These are phyloP conservation scores for Leccinellum rugosiceps DNA, from an alignment of 768 basidiomycete species.

Conservation along the genomic window DNA sequence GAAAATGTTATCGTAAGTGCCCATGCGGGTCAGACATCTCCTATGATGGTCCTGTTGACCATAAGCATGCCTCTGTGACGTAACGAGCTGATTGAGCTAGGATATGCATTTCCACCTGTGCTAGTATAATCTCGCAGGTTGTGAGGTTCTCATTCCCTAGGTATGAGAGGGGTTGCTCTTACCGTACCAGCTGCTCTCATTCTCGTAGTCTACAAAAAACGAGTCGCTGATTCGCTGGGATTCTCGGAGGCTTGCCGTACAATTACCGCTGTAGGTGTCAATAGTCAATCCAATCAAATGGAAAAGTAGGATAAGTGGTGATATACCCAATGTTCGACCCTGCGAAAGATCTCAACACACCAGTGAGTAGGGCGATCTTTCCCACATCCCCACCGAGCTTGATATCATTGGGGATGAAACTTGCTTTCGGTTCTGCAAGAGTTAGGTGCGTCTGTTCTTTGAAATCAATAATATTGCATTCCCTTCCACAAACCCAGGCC, in stretches of 20 bases:
- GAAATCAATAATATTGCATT: conserved; percentile 84
- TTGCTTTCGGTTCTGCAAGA: conserved; percentile 59
- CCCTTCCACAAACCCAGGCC: conserved; percentile 85
- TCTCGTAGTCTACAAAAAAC: conserved; percentile 62
- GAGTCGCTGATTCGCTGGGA: background rate
- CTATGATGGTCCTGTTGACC: conserved; percentile 3
- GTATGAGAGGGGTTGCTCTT: conserved; percentile 24
- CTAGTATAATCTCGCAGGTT: conserved; percentile 66
- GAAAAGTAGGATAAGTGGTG: background rate
- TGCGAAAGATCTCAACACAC: conserved; percentile 40
- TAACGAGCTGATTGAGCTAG: conserved; percentile 80
- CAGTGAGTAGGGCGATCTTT: conserved; percentile 83
- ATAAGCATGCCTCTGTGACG: conserved; percentile 12
- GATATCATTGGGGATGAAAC: conserved; percentile 93
- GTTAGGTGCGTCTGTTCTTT: conserved; percentile 87
- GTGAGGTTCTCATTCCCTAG: conserved; percentile 1
- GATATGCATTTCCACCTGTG: conserved; percentile 93
- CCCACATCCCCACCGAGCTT: conserved; percentile 74
- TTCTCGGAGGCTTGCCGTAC: conserved; percentile 46
- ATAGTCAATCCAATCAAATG: background rate
- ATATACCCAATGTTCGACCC: conserved; percentile 88
- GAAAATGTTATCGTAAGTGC: conserved; percentile 98
- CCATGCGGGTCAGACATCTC: conserved; percentile 80
- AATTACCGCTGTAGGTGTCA: conserved; percentile 56
- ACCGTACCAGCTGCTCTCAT: conserved; percentile 97